Conservation (phyloP, 768 basidiomycete genomes). For the Trametes coccinea region DNA sequence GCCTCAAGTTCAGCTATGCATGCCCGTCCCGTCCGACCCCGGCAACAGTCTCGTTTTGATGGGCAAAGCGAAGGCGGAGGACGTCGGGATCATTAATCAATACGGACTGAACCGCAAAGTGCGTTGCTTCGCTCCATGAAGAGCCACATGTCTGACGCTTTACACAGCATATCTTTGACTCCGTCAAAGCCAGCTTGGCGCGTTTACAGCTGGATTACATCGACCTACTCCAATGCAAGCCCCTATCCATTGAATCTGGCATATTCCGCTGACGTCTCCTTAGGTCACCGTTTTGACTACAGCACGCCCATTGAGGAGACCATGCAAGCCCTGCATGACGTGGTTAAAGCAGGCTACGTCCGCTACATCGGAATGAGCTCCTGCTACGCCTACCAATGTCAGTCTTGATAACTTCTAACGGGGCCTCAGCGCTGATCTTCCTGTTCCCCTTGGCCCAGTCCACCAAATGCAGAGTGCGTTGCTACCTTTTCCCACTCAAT, state of each 20-base stretch:
- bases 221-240: conserved; percentile 54
- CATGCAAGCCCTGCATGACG: conserved; percentile 47
- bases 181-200: conserved; percentile 45
- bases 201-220: conserved; percentile 54
- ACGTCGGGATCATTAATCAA: conserved; percentile 50
- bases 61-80: conserved; percentile 23
- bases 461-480: conserved; percentile 38
- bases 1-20: conserved; percentile 19
- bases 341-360: conserved; percentile 44
- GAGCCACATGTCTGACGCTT: background rate
- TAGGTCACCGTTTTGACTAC: conserved; percentile 33
- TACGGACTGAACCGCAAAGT: conserved; percentile 48
- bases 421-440: background rate
- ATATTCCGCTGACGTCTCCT: background rate
- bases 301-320: conserved; percentile 40
- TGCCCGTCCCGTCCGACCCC: conserved; percentile 12
- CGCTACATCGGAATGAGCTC: conserved; percentile 44
- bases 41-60: conserved; percentile 8
- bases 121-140: background rate
- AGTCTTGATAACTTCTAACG: background rate
- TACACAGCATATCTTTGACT: conserved; percentile 48
- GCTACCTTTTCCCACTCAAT: background rate
- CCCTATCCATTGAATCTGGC: background rate
- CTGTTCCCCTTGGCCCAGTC: conserved; percentile 22
- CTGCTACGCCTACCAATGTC: conserved; percentile 40